Conservation (phyloP, 352 stramenopile species). For the Phytophthora litchii region DNA sequence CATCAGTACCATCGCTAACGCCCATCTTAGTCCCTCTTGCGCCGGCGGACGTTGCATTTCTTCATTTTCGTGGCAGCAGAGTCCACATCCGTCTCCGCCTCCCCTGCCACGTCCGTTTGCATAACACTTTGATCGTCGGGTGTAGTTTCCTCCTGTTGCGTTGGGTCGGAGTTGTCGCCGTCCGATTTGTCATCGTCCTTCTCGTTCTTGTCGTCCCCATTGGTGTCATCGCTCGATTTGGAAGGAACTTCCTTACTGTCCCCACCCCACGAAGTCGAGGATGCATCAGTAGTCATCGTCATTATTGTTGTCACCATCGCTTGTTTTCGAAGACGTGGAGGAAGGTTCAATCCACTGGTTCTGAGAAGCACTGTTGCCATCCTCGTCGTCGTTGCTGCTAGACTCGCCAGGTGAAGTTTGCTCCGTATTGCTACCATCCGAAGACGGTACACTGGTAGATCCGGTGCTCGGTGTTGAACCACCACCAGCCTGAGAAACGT, state of each 20-base stretch:
- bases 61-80: not conserved
- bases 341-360: not conserved
- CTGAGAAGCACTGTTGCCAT: not conserved
- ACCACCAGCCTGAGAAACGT: constrained; percentile 10
- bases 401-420: constrained; percentile 3
- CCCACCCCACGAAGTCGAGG: not conserved
- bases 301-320: not conserved
- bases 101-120: constrained; percentile 16
- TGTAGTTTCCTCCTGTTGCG: constrained; percentile 15
- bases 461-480: constrained; percentile 7
- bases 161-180: constrained; percentile 11
- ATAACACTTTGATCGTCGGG: constrained; percentile 22
- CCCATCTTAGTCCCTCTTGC: constrained; percentile 23
- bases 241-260: not conserved
- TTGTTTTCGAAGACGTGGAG: constrained; percentile 1
- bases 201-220: not conserved
- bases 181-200: constrained; percentile 14
- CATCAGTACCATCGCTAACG: constrained; percentile 15
- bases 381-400: not conserved
- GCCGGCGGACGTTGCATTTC: constrained; percentile 29
- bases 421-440: constrained; percentile 1
- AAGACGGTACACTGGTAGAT: not conserved
- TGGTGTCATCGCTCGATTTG: not conserved
- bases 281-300: not conserved
- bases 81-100: constrained; percentile 8